Percentiles rank a stretch among this genome's conserved stretches.
Evolutionary conservation across 2,329 filamentous ascomycete genomes (phyloP).

Genomic region (Pseudocercospora vitis): DNA sequence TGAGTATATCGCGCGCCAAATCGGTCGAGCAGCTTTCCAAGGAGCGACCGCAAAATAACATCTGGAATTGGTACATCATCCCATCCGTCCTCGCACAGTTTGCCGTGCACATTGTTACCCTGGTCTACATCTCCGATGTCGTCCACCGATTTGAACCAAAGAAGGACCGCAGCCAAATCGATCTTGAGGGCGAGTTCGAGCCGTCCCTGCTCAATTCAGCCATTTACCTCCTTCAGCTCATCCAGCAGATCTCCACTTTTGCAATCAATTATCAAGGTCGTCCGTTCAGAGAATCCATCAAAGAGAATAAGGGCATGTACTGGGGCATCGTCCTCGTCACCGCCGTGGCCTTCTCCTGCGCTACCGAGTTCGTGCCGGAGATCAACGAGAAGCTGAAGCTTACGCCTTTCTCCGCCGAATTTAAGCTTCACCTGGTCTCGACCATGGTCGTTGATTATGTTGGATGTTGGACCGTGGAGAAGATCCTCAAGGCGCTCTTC

Average conservation of each 20-base stretch:
- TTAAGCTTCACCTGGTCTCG: slow-evolving; percentile 80
- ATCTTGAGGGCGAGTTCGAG: slow-evolving; percentile 91
- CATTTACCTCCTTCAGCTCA: slow-evolving; percentile 94
- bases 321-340: slow-evolving; percentile 91
- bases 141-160: slow-evolving; percentile 80
- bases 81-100: slow-evolving; percentile 97
- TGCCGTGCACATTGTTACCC: slow-evolving; percentile 86
- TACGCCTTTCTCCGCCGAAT: slow-evolving; percentile 83
- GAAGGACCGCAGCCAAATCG: slow-evolving; percentile 59
- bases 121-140: slow-evolving; percentile 90
- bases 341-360: slow-evolving; percentile 87
- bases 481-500: slow-evolving; percentile 78
- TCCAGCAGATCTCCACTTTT: slow-evolving; percentile 98
- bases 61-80: slow-evolving; percentile 99
- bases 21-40: slow-evolving; percentile 94
- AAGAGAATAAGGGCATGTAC: slow-evolving; percentile 97
- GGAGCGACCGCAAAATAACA: slow-evolving; percentile 95
- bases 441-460: slow-evolving; percentile 87
- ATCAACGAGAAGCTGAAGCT: slow-evolving; percentile 91
- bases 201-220: slow-evolving; percentile 95
- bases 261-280: slow-evolving; percentile 99
- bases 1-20: slow-evolving; percentile 96
- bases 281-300: slow-evolving; percentile 92
- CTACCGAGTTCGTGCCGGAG: slow-evolving; percentile 91
- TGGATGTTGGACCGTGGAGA: slow-evolving; percentile 85